Evolutionary conservation across 257 asterid species (phyloP).

Genomic region (Schizonepeta tenuifolia): DNA sequence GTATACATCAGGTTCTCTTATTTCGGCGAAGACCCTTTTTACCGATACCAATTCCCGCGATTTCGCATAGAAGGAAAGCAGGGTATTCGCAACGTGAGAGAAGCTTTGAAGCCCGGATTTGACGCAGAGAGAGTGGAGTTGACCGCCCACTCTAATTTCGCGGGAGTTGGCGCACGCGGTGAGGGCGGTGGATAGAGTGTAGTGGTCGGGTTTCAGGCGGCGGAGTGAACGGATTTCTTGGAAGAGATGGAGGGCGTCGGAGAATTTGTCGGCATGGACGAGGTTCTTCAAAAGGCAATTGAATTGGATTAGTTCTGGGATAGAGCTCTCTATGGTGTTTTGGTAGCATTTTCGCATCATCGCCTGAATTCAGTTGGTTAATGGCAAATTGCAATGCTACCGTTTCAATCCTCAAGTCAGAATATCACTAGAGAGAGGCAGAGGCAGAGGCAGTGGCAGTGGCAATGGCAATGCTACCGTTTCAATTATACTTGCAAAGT

Average conservation of each 20-base stretch:
- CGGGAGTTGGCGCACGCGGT: conserved; percentile 60
- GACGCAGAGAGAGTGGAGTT: conserved; percentile 64
- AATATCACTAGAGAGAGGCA: background rate
- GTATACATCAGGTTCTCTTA: conserved; percentile 66
- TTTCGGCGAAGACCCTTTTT: conserved; percentile 59
- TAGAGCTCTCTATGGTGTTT: conserved; percentile 29
- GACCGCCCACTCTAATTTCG: conserved; percentile 49
- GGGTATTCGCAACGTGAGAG: conserved; percentile 65
- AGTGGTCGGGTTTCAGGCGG: conserved; percentile 69
- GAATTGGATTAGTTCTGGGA: conserved; percentile 54
- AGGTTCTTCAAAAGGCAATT: conserved; percentile 58
- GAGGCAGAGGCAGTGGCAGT: too few relatives aligned
- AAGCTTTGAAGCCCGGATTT: conserved; percentile 55
- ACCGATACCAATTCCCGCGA: conserved; percentile 57
- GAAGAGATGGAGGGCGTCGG: conserved; percentile 57
- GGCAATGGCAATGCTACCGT: too few relatives aligned
- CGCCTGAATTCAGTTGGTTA: background rate
- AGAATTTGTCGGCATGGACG: conserved; percentile 45
- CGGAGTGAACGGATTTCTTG: conserved; percentile 55
- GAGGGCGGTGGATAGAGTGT: conserved; percentile 74
- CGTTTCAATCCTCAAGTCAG: background rate
- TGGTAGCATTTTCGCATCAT: conserved; percentile 29
- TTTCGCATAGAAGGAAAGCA: conserved; percentile 70
- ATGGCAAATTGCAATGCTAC: too few relatives aligned
- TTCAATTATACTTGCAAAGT: too few relatives aligned